Base-by-base conservation (phyloP, 805 yeast genomes). In the Starmerella sp. region DNA sequence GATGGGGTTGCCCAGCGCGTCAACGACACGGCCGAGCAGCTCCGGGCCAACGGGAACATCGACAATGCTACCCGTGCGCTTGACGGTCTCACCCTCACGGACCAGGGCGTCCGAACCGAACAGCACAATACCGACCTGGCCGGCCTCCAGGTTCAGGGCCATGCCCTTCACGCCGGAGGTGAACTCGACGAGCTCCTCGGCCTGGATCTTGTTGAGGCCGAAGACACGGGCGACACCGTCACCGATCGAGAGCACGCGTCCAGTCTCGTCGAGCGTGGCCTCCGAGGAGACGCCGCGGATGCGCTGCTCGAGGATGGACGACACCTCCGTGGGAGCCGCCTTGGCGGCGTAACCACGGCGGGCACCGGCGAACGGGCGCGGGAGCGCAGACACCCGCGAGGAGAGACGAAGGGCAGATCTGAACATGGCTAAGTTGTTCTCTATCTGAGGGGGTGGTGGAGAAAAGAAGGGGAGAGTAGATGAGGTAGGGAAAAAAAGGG, bases 221-320 rank as follows among this genome's bases (percentile, higher is more conserved):
- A 86, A 93, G 72, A 93, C 96, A 83, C 97, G 95, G 75, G 98
- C 99, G 74, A 93, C 93, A 93, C 99, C 99, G 78, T 93, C 99
- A 86, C 98, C 98, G 72, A 93, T 96, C 66, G 97, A 85, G 73
- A 93, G 81, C 71, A 93, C 98, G 79, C 96, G 88, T 76, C 99
- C 99, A 73, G 98, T 95, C 80, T 93, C 98, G 77, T 93, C 88
- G 72, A 93, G 84, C 84, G 87, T 83, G 69, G 96, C 87, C 77
- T 91, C 97, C 71, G 88, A 93, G 63, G 96, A 83, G 69, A 91
- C 95, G 78, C 98, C 98, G 81, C 96, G 90, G 80, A 93, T 93
- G 79, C 95, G 89, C 77, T 93, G 96, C 81, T 93, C 98, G 72
- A 93, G 83, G 78, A 93, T 93, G 59, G 97, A 88, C 66, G 98